A percentile compares a stretch with the other conserved stretches of the same genome.
Evolutionary conservation across 2,329 filamentous ascomycete species (phyloP).

Genomic region (Trichoderma polysporum): DNA sequence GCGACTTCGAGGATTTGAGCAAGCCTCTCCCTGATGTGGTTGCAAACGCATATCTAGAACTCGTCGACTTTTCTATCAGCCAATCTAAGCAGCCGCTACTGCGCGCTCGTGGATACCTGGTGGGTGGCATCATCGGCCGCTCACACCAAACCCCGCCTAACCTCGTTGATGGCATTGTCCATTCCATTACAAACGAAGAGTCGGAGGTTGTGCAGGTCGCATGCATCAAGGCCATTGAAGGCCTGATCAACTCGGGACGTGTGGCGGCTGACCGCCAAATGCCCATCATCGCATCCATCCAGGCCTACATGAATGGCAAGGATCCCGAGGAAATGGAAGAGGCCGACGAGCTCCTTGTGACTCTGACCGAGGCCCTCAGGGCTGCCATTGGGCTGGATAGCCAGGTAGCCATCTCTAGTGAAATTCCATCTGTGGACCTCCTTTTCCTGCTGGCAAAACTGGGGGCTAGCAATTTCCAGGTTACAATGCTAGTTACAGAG

Average conservation of each 20-base stretch:
- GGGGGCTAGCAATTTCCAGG: slow-evolving; percentile 86
- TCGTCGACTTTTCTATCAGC: slow-evolving; percentile 75
- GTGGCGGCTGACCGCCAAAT: slow-evolving; percentile 57
- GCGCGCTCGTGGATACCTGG: slow-evolving; percentile 81
- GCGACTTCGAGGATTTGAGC: slow-evolving; percentile 77
- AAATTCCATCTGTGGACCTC: slow-evolving; percentile 73
- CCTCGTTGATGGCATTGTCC: slow-evolving; percentile 71
- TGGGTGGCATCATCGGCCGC: slow-evolving; percentile 76
- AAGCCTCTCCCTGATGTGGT: slow-evolving; percentile 69
- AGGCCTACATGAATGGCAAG: slow-evolving; percentile 73
- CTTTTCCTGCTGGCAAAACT: slow-evolving; percentile 88
- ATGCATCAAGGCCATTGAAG: slow-evolving; percentile 82
- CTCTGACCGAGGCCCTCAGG: slow-evolving; percentile 81
- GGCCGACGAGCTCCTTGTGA: slow-evolving; percentile 87
- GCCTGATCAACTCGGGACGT: slow-evolving; percentile 56
- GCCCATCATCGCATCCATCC: slow-evolving; percentile 60
- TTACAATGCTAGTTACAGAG: slow-evolving; percentile 83
- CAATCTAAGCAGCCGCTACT: slow-evolving; percentile 71
- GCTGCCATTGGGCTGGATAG: slow-evolving; percentile 80
- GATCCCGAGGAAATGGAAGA: slow-evolving; percentile 83
- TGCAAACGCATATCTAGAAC: slow-evolving; percentile 72
- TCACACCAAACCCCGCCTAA: slow-evolving; percentile 63
- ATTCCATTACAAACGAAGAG: slow-evolving; percentile 70
- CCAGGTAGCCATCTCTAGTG: slow-evolving; percentile 67
- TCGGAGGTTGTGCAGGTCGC: slow-evolving; percentile 90